Conservation (phyloP, 108 stramenopile species). For the Cyclotella choctawhatcheeana region DNA sequence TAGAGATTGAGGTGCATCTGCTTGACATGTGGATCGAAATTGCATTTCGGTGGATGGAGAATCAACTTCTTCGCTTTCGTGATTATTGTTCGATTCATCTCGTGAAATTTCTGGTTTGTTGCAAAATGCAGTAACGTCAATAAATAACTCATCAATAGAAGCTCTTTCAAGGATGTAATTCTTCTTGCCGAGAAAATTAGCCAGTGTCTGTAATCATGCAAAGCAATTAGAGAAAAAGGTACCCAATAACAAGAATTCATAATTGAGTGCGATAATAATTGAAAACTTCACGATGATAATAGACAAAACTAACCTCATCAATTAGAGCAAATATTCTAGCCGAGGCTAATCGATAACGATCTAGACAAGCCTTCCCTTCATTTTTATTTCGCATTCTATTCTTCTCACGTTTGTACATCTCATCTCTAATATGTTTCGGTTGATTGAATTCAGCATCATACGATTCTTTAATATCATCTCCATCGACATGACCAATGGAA, state of each 20-base stretch:
- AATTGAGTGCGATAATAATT: not conserved
- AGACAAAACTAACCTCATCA: slow-evolving; percentile 46
- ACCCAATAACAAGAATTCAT: not conserved
- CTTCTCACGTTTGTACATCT: slow-evolving; percentile 53
- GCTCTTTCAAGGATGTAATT: slow-evolving; percentile 79
- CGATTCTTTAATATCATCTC: slow-evolving; percentile 28
- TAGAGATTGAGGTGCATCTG: slow-evolving; percentile 21
- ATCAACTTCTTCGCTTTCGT: slow-evolving; percentile 6
- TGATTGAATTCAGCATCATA: slow-evolving; percentile 67
- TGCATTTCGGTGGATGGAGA: not conserved
- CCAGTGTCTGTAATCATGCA: slow-evolving; percentile 36
- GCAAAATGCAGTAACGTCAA: slow-evolving; percentile 83
- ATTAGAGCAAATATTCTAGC: slow-evolving; percentile 74
- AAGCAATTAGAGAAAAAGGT: not conserved
- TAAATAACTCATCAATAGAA: slow-evolving; percentile 85
- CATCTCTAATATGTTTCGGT: slow-evolving; percentile 49
- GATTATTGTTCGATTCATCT: slow-evolving; percentile 1
- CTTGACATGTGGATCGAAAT: slow-evolving; percentile 27
- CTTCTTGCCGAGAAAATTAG: slow-evolving; percentile 32
- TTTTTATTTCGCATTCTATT: slow-evolving; percentile 61
- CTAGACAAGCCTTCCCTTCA: slow-evolving; percentile 87
- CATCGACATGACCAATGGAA: not conserved
- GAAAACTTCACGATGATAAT: slow-evolving; percentile 6
- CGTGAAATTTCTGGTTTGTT: slow-evolving; percentile 19
- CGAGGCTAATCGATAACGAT: slow-evolving; percentile 84